Conservation (phyloP, 1,139 yeast species). For the Kluyveromyces marxianus region DNA sequence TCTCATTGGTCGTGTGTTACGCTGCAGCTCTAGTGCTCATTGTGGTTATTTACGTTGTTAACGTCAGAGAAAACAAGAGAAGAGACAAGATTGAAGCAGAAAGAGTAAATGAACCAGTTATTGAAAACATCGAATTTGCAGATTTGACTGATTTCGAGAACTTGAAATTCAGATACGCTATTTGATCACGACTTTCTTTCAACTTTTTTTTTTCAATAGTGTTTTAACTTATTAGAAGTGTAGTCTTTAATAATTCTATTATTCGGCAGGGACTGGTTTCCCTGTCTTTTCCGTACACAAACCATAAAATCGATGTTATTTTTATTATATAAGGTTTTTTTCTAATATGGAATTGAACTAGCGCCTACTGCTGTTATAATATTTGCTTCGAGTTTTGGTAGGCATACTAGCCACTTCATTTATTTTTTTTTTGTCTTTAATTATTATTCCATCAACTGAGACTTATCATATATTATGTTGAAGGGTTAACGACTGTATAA, state of each 20-base stretch:
- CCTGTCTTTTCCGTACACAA: too few species aligned
- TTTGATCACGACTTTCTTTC: constrained; percentile 21
- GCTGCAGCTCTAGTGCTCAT: constrained; percentile 6
- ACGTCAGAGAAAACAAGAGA: constrained; percentile 41
- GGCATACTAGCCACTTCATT: too few species aligned
- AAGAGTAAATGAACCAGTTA: constrained; percentile 1
- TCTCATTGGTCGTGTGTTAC: constrained; percentile 11
- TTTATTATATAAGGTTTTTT: too few species aligned
- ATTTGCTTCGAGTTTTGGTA: too few species aligned
- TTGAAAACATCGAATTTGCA: constrained; percentile 37
- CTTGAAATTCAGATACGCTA: constrained; percentile 34
- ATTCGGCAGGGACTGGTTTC: too few species aligned
- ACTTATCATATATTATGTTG: constrained; percentile 23
- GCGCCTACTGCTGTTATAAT: too few species aligned
- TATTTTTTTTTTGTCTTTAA: background rate
- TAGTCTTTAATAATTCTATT: too few species aligned
- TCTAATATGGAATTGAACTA: too few species aligned
- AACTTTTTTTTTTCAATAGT: background rate
- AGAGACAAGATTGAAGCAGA: constrained; percentile 23
- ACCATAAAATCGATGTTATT: too few species aligned
- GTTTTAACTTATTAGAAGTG: too few species aligned
- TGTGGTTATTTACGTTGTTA: constrained; percentile 48
- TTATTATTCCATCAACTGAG: background rate
- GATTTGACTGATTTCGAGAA: constrained; percentile 42
- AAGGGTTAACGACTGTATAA: constrained; percentile 52